These are phyloP conservation scores for Butyriboletus loyo DNA, from an alignment of 768 basidiomycete species.

Conservation along the genomic window DNA sequence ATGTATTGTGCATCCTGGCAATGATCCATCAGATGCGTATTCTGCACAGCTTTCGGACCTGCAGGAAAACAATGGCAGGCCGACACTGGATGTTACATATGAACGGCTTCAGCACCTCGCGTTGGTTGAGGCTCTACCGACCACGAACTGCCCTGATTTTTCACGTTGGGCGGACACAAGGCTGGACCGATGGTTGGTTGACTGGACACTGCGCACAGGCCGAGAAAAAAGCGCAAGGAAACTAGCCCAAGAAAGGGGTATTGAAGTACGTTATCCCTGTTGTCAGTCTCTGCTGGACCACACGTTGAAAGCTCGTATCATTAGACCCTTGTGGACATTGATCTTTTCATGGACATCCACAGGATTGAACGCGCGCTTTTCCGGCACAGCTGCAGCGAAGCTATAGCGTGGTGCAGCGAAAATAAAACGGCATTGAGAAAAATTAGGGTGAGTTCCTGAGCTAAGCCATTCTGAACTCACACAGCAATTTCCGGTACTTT, in stretches of 20 bases:
- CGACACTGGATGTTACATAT: constrained; percentile 71
- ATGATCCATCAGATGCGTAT: constrained; percentile 16
- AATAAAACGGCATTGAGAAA: constrained; percentile 91
- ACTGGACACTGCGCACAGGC: constrained; percentile 84
- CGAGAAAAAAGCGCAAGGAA: constrained; percentile 72
- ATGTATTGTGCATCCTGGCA: constrained; percentile 7
- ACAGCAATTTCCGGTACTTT: constrained; percentile 16
- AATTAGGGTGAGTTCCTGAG: constrained; percentile 58
- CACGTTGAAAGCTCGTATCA: constrained; percentile 18
- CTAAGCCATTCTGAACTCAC: constrained; percentile 7
- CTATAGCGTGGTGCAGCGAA: constrained; percentile 94
- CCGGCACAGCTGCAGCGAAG: constrained; percentile 79
- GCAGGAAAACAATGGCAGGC: constrained; percentile 41
- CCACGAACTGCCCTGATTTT: constrained; percentile 54
- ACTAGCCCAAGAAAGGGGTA: constrained; percentile 71
- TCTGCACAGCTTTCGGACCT: constrained; percentile 46
- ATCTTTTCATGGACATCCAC: constrained; percentile 85
- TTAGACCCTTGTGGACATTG: constrained; percentile 85
- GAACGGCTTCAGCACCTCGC: constrained; percentile 74
- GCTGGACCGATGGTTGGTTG: constrained; percentile 87
- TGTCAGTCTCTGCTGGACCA: constrained; percentile 10
- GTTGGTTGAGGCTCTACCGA: constrained; percentile 54
- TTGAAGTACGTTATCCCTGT: constrained; percentile 59
- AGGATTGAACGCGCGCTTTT: constrained; percentile 81
- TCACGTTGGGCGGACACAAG: constrained; percentile 76